Base-by-base conservation (phyloP, 768 basidiomycete species). In the Agrocybe chaxingu region DNA sequence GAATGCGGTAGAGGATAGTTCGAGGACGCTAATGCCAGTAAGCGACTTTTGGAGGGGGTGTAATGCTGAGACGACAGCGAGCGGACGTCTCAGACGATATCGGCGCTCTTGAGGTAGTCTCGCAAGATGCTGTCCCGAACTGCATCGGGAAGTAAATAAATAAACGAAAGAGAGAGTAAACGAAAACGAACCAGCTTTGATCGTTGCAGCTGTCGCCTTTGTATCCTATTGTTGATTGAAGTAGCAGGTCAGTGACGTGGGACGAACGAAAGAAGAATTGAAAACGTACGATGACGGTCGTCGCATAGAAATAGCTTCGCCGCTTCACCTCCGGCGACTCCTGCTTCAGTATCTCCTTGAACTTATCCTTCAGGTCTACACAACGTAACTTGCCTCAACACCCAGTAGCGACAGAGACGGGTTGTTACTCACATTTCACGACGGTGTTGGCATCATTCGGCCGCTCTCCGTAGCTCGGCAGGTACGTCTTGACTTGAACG, bases 381-480 rank as follows among this genome's bases (percentile, higher is more conserved):
- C 19, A 24, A 32, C 12, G 29, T 18, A 16, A 16, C 8, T 1
- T 24, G 33, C 4, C 36, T 10, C 2, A 8, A 2, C 16, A n/a
- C 34, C 37, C 38, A 16, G 56, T 13, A 19, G 32, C 37, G 42
- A 36, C 16, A 29, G 8, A 47, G 4, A 44, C 35, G 30, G 8
- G 39, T 8, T 11, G 16, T 45, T 10, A 75, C 78, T 42, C 52
- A 85, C 86, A 89, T 64, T 76, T 78, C 1, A 82, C 73, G 34
- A 82, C 76, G 0, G 69, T 66, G 3, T 62, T 58, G 0, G 73
- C 64, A 32, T 87, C 84, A 54, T 90, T 90, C 7, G 77, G 69
- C 38, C 84, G 66, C 35, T 82, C 75, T 0, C 82, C 86, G 54
- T 79, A 89, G 10, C 81, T 80, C 1, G 82, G 76, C 16, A 89